Base-by-base conservation (phyloP, 495 filamentous ascomycete genomes). In the Penicillium daleae region DNA sequence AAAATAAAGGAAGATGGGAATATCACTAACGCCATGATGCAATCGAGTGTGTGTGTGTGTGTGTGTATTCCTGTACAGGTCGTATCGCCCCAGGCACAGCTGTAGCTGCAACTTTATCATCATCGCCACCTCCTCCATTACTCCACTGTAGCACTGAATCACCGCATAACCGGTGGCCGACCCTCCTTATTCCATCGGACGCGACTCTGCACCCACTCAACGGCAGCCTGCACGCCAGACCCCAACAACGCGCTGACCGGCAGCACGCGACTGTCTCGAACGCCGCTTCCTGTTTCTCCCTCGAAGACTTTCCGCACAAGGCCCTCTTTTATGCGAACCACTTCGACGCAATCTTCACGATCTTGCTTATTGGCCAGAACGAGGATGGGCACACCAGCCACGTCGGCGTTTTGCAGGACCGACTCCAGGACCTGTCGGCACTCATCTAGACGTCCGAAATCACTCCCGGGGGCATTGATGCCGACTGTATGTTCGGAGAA, bases 351-450 rank as follows among this genome's bases (percentile, higher is more conserved):
- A 74, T 98, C 96, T 71, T 99, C 95, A 3, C 94, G 82, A 74
- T 99, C 95, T 76, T 99, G 95, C 74, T 99, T 99, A 72, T 99
- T 99, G 42, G 95, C 95, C 63, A 99, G 76, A 49, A 99, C 92
- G 40, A 99, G 79, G 65, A 99, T 82, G 27, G 95, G 95, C 57
- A 99, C 92, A 4, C 93, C 93, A 54, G 90, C 90, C 15, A 94
- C 91, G 68, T 95, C 92, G 32, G 87, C 82, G 76, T 90, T 85
- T 76, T 92, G 87, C 67, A 99, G 81, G 40, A 98, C 93, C 9
- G 79, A 80, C 74, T 97, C 93, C 10, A 97, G 80, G 51, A 97
- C 93, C 59, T 92, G 80, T n/a, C 88, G 83, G 71, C 92, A 97
- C 77, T 97, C 93, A 31, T 91, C 90, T 17, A 99, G 78, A 40